These are phyloP conservation scores for Stachybotrys chartarum DNA, from an alignment of 2,329 filamentous ascomycete species.

Conservation along the genomic window DNA sequence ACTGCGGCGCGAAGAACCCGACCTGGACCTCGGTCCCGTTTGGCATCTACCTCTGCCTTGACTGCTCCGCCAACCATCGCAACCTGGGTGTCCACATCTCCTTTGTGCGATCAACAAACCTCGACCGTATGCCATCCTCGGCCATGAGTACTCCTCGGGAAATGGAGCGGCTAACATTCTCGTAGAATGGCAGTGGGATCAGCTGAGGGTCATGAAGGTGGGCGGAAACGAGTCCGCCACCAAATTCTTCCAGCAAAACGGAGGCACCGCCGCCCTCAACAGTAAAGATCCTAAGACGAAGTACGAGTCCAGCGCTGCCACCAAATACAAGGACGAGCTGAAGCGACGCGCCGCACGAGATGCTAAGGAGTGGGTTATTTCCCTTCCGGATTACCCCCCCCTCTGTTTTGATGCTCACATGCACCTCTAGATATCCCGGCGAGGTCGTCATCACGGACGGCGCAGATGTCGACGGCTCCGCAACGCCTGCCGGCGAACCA, in stretches of 20 bases:
- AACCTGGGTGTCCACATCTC: conserved; percentile 98
- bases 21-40: conserved; percentile 98
- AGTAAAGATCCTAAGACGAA: conserved; percentile 97
- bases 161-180: conserved; percentile 7
- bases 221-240: conserved; percentile 97
- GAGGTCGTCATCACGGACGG: conserved; percentile 82
- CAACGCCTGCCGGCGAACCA: conserved; percentile 73
- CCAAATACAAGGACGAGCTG: conserved; percentile 96
- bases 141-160: background rate
- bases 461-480: conserved; percentile 56
- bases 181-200: conserved; percentile 96
- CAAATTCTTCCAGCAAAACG: conserved; percentile 96
- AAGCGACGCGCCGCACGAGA: conserved; percentile 79
- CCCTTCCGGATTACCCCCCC: background rate
- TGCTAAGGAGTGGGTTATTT: conserved; percentile 64
- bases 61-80: conserved; percentile 94
- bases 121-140: conserved; percentile 65
- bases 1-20: conserved; percentile 94
- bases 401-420: conserved; percentile 13
- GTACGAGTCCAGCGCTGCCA: conserved; percentile 87
- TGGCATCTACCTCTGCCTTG: conserved; percentile 94
- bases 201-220: conserved; percentile 95
- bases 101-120: conserved; percentile 95
- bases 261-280: conserved; percentile 84
- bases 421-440: conserved; percentile 58